Percentiles rank a stretch among this genome's conserved stretches.
These are phyloP conservation scores for Danielia oregonensis DNA, from an alignment of 805 yeast genomes.

Conservation along the genomic window DNA sequence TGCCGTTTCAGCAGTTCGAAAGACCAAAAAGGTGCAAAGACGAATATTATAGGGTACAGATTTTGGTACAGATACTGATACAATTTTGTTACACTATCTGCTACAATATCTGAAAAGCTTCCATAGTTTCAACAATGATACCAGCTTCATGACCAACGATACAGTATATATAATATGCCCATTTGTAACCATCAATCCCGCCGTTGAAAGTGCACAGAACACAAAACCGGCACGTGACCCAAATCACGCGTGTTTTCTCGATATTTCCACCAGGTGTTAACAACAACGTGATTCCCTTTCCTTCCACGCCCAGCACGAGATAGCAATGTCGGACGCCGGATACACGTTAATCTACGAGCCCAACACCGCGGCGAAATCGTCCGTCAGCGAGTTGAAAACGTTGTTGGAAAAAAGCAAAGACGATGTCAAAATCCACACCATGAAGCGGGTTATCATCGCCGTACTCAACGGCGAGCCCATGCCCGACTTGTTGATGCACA, in stretches of 20 bases:
- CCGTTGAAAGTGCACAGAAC: too few relatives aligned
- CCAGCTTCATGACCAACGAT: too few relatives aligned
- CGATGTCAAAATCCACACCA: constrained; percentile 80
- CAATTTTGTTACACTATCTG: too few relatives aligned
- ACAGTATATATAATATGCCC: too few relatives aligned
- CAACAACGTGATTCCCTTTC: not conserved
- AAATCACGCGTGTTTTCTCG: constrained; percentile 1
- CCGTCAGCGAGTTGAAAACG: constrained; percentile 69
- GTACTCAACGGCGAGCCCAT: constrained; percentile 91
- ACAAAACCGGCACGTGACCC: constrained; percentile 3
- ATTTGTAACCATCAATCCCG: too few relatives aligned
- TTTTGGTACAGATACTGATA: too few relatives aligned
- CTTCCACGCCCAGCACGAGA: constrained; percentile 3
- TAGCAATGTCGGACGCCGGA: constrained; percentile 36
- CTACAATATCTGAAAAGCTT: too few relatives aligned
- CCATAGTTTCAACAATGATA: too few relatives aligned
- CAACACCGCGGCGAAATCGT: constrained; percentile 55
- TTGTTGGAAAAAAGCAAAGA: constrained; percentile 87
- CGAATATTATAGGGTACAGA: too few relatives aligned
- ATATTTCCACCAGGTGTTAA: not conserved
- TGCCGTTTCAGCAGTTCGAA: too few relatives aligned
- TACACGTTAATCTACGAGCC: constrained; percentile 83
- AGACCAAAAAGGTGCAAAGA: too few relatives aligned
- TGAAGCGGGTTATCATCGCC: constrained; percentile 80
- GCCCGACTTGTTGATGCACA: constrained; percentile 93